Evolutionary conservation across 1,284 basidiomycete genomes (phyloP), one percentile per base, ranked within the genome.

Genomic region (Sanghuangporus sanghuang): DNA sequence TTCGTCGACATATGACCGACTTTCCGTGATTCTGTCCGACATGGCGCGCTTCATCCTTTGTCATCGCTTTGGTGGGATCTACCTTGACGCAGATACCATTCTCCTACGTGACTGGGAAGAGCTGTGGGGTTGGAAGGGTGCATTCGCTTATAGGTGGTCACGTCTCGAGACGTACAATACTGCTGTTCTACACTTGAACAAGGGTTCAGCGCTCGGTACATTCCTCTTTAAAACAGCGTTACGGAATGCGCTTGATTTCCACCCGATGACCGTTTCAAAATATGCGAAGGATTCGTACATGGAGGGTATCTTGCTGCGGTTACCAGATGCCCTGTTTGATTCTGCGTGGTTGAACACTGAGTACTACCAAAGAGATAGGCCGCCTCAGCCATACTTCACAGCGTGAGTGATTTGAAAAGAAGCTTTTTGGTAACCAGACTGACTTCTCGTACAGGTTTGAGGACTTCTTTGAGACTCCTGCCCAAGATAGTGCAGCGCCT

Each of bases 91-190:
- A 16, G 93, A 95, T 73, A 94, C 90, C 4, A 82, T 95, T 61
- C 85, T 95, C 68, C 75, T 95, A 12, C 85, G 93, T n/a, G 93
- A 95, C 71, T 95, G 93, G 93, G 92, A 93, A 71, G 92, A 95
- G 68, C 75, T 95, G 12, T 94, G 91, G 90, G 90, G 90, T 23
- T 93, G 89, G 85, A 85, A 86, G 68, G 92, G 92, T 27, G 90
- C 91, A 44, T 95, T 93, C 69, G 92, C 93, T 4, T 95, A 94
- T 72, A 81, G 92, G 2, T 94, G 92, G 92, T 89, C 86, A 44
- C 85, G 89, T 63, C 75, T 92, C 66, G 81, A 87, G 68, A 89
- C 87, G 71, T 94, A 94, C 74, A 94, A 94, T 76, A 95, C 92
- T 14, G 92, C 93, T 1, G 90, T 95, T 3, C 81, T 95, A 63